Percentiles rank a stretch among this genome's conserved stretches.
phyloP scores from a whole-genome alignment of 2,329 filamentous ascomycete genomes.

The Beauveria sp. region DNA sequence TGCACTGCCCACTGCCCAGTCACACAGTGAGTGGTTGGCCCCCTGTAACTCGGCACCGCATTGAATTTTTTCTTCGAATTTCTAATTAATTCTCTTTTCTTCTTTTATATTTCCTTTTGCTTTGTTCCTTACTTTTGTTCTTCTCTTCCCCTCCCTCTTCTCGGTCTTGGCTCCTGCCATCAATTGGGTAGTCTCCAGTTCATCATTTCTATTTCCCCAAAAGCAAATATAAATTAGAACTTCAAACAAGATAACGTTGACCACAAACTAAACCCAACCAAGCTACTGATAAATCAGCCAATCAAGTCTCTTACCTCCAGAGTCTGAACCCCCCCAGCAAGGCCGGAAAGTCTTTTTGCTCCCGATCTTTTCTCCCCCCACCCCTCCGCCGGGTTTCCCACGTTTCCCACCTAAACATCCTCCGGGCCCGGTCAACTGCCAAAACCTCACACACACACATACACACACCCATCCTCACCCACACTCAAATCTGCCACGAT shows the following conservation, averaged over 20 bases:
- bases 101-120: not conserved
- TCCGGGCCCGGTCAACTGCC: not conserved
- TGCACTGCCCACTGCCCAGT: not conserved
- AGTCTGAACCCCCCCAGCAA: not conserved
- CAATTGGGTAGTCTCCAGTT: not conserved
- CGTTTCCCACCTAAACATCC: slow-evolving; percentile 7
- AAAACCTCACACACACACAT: not conserved
- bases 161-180: not conserved
- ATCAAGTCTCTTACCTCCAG: not conserved
- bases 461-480: not conserved
- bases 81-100: not conserved
- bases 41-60: not conserved
- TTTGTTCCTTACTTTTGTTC: not conserved
- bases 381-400: slow-evolving; percentile 5
- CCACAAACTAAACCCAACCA: not conserved
- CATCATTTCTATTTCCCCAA: not conserved
- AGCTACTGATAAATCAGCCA: not conserved
- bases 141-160: not conserved
- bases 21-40: not conserved
- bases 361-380: slow-evolving; percentile 1
- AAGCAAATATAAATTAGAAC: not conserved
- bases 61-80: not conserved
- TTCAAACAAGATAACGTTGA: not conserved
- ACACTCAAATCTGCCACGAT: slow-evolving; percentile 11
- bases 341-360: not conserved